Evolutionary conservation across 805 yeast genomes (phyloP), one percentile per base, ranked within the genome.

Genomic region (Cyberlindnera mrakii): DNA sequence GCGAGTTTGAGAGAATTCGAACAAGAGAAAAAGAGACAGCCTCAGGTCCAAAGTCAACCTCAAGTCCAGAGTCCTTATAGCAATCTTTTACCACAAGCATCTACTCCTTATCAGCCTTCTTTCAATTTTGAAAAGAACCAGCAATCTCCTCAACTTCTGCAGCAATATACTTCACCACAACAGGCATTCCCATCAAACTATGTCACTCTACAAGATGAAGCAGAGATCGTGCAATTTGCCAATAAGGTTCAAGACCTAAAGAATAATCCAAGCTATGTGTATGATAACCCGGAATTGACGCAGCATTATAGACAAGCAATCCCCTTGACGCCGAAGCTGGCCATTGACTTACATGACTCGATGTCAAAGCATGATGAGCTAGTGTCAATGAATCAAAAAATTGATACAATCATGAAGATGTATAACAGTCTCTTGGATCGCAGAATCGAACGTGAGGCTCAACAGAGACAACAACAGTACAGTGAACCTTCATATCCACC

Each of bases 1-100:
- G 96, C 96, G 1, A 87, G 96, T 62, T 70, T 93, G 48, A 73
- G 72, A 41, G 97, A 90, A 45, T 71, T 84, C 58, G 77, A 83
- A 50, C 59, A 45, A 25, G 49, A 50, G 16, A 44, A 49, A 27
- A 49, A 57, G 29, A 65, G 54, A 43, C 55, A 44, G 35, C 39
- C 36, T 48, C 43, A 30, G 33, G 47, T 23, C n/a, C 50, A 41
- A 27, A 37, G 35, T 9, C 45, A 40, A 23, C 54, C 55, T 33
- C 46, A 41, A 30, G 37, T 42, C 16, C 44, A 42, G n/a, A 40
- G 52, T 13, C 51, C 48, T 8, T 54, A 54, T 33, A 47, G 51
- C 33, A 45, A 45, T 33, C 39, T 52, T 5, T 36, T 54, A 6
- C 59, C 59, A 30, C 50, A 44, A 11, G 37, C 44, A 5, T 31